Conservation (phyloP, 192 early-diverging fungal species). For the Mortierella claussenii region DNA sequence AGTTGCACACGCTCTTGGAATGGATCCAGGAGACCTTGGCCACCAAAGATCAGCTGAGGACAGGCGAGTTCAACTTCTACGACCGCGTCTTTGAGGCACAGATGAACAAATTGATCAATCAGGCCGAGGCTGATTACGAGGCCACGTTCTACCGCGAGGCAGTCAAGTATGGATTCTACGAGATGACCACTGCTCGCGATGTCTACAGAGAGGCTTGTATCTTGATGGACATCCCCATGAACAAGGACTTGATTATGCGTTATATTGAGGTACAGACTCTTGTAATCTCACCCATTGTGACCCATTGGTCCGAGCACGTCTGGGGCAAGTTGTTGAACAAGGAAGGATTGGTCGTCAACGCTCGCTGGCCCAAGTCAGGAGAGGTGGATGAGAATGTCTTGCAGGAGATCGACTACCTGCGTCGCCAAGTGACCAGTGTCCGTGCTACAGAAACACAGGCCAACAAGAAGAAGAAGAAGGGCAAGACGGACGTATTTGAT, state of each 20-base stretch:
- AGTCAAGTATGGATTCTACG: conserved; percentile 90
- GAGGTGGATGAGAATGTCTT: conserved; percentile 78
- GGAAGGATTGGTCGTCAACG: conserved; percentile 68
- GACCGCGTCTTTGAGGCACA: conserved; percentile 94
- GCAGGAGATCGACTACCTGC: conserved; percentile 82
- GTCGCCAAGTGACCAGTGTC: conserved; percentile 75
- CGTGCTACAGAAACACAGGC: conserved; percentile 82
- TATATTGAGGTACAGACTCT: conserved; percentile 90
- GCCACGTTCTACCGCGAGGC: conserved; percentile 93
- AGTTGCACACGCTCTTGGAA: conserved; percentile 88
- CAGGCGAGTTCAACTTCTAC: conserved; percentile 72
- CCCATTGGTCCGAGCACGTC: conserved; percentile 95
- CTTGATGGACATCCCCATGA: conserved; percentile 77
- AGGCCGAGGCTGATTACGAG: conserved; percentile 78
- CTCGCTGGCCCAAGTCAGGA: conserved; percentile 66
- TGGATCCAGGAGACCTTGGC: conserved; percentile 85
- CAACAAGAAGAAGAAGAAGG: conserved; percentile 85
- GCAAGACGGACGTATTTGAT: conserved; percentile 63
- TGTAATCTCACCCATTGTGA: conserved; percentile 86
- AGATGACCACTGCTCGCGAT: conserved; percentile 86
- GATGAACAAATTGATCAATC: conserved; percentile 78
- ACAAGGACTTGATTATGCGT: conserved; percentile 81
- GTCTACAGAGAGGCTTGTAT: conserved; percentile 86
- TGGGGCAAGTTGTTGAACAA: conserved; percentile 87
- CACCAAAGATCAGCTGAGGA: conserved; percentile 57